Base-by-base conservation (phyloP, 2,329 filamentous ascomycete genomes). In the Fusarium marasasianum region DNA sequence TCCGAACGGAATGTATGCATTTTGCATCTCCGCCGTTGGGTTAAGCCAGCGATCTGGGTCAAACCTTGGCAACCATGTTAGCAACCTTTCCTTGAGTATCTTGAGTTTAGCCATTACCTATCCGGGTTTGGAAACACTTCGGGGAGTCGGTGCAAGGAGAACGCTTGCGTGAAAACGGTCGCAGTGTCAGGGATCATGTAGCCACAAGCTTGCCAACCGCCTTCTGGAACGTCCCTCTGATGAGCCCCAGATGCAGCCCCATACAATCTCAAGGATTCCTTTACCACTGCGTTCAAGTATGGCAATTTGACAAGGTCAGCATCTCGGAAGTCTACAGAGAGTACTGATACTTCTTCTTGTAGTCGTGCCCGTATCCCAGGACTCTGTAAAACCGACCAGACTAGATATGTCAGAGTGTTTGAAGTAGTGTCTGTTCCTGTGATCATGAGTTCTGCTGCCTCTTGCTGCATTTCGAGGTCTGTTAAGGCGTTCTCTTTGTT, bases 221-320 rank as follows among this genome's bases (percentile, higher is more conserved):
- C 57, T 8, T 31, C 20, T 4, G 62, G 62, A 8, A 71, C 53
- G 11, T 62, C 57, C n/a, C 66, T 47, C 8, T 54, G 53, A 8
- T 62, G 58, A 22, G 57, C 55, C 2, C 62, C 62, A 5, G 62
- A 62, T 22, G 47, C 66, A 20, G 69, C 53, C 2, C 62, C 66
- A 18, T 67, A 71, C 40, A 72, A 10, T 22, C 69, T 66, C 14
- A 72, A 45, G 2, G 66, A 29, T 3, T 71, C 62, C 10, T 40
- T 54, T 2, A 63, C 43, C 1, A 59, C 53, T 17, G 56, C 58
- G 6, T 51, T 40, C 6, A 72, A n/a, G 33, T 51, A 59, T 8
- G 38, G 7, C 9, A 65, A 10, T 18, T 38, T 40, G 5, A 47
- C 29, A 7, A 64, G 12, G 4, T 64, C 41, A 18, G 43, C 43